Evolutionary conservation across 2,329 filamentous ascomycete species (phyloP).

Genomic region (Exophiala calicioides): DNA sequence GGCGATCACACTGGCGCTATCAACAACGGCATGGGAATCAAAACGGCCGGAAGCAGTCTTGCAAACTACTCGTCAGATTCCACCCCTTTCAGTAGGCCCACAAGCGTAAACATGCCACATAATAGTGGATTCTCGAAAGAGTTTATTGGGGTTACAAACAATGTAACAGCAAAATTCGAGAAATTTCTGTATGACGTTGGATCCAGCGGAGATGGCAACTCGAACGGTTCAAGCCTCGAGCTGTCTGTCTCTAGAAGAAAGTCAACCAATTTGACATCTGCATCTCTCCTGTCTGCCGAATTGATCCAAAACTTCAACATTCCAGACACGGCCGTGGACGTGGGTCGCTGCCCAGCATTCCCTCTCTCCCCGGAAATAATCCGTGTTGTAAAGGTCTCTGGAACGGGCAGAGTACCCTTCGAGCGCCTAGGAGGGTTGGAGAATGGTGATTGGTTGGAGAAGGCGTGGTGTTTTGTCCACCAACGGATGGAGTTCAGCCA

Average conservation of each 20-base stretch:
- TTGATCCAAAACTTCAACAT: neutral
- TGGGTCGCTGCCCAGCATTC: constrained; percentile 11
- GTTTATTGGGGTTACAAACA: neutral
- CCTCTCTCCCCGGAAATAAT: constrained; percentile 10
- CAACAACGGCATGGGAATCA: neutral
- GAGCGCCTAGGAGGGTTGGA: constrained; percentile 12
- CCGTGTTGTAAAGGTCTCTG: neutral
- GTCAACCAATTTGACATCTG: constrained; percentile 7
- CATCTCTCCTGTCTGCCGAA: constrained; percentile 7
- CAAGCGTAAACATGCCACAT: neutral
- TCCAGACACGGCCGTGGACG: neutral
- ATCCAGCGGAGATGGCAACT: neutral
- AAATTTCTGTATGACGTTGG: constrained; percentile 2
- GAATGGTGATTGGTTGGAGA: constrained; percentile 18
- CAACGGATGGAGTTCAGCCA: constrained; percentile 19
- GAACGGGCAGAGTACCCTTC: constrained; percentile 5
- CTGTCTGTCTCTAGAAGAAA: neutral
- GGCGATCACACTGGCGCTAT: neutral
- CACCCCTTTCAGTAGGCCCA: neutral
- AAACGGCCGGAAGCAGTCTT: constrained; percentile 14
- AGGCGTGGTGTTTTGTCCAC: constrained; percentile 22
- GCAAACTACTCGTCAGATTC: constrained; percentile 17
- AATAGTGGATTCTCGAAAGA: too few species aligned
- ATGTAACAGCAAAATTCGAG: constrained; percentile 1
- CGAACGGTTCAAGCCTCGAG: neutral